Evolutionary conservation across 1,284 basidiomycete genomes (phyloP).

Genomic region (Sanghuangporus sanghuang): DNA sequence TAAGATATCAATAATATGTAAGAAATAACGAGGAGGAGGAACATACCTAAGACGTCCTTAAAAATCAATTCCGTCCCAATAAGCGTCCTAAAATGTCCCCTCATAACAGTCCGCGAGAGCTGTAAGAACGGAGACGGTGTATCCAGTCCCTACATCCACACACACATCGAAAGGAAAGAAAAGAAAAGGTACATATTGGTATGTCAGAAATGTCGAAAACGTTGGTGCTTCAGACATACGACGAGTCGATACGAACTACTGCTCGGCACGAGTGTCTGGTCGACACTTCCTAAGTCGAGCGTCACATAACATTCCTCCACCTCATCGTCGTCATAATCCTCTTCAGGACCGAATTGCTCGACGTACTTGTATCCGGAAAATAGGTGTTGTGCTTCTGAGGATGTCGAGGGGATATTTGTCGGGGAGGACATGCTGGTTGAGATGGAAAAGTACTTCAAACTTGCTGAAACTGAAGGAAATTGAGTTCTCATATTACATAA

Average conservation of each 20-base stretch:
- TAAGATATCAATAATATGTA: background rate
- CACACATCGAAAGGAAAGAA: background rate
- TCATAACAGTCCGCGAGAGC: conserved; percentile 64
- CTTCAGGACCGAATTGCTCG: conserved; percentile 23
- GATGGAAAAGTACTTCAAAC: no score
- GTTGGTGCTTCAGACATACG: conserved; percentile 35
- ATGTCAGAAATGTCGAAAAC: background rate
- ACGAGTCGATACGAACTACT: conserved; percentile 64
- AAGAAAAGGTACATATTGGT: background rate
- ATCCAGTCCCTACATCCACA: conserved; percentile 54
- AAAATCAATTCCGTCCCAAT: conserved; percentile 72
- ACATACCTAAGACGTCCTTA: conserved; percentile 39
- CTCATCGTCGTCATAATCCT: conserved; percentile 46
- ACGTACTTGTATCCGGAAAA: conserved; percentile 16
- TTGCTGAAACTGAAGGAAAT: no score
- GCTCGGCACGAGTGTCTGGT: conserved; percentile 67
- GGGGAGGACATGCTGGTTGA: no score
- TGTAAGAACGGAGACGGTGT: conserved; percentile 70
- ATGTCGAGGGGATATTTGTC: no score
- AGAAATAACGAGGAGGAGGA: background rate
- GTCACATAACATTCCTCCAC: conserved; percentile 64
- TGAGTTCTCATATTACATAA: no score
- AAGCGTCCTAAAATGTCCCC: conserved; percentile 57
- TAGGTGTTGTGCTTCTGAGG: background rate
- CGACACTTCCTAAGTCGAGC: conserved; percentile 64